Evolutionary conservation across 2,329 filamentous ascomycete genomes (phyloP).

Genomic region (Colletotrichum coccodes): DNA sequence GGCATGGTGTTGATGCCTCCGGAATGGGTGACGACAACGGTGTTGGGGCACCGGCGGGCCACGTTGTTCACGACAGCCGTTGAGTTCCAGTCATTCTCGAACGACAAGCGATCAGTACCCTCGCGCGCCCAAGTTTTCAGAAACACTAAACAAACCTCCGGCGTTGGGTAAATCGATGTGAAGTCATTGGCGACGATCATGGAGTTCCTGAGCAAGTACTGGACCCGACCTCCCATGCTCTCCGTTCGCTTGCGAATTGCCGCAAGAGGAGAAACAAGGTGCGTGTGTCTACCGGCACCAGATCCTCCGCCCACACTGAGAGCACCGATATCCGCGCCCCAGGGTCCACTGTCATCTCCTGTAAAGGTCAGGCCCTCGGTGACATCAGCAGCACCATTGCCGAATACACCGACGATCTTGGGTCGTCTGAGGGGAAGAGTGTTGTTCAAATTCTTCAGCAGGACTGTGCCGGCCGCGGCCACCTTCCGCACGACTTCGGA

Average conservation of each 20-base stretch:
- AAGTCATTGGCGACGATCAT: constrained; percentile 50
- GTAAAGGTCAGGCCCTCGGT: background rate
- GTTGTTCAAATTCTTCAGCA: constrained; percentile 75
- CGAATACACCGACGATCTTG: constrained; percentile 44
- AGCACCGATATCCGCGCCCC: background rate
- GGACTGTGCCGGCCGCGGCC: constrained; percentile 67
- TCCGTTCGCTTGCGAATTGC: constrained; percentile 58
- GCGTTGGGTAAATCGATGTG: constrained; percentile 50
- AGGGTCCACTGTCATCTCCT: background rate
- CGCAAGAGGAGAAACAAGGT: constrained; percentile 63
- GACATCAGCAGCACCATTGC: constrained; percentile 36
- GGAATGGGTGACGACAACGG: constrained; percentile 58
- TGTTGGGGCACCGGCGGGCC: constrained; percentile 57
- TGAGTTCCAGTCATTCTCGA: constrained; percentile 66
- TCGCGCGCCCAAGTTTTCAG: constrained; percentile 75
- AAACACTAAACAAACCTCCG: constrained; percentile 75
- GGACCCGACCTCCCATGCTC: constrained; percentile 49
- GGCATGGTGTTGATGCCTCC: constrained; percentile 65
- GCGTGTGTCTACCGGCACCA: constrained; percentile 60
- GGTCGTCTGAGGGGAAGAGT: constrained; percentile 67
- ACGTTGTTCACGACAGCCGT: constrained; percentile 44
- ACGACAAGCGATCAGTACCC: constrained; percentile 60
- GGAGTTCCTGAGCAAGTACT: constrained; percentile 47
- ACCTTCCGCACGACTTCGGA: constrained; percentile 64
- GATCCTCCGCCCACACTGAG: constrained; percentile 63